phyloP scores from a whole-genome alignment of 169 alveolate species.

The Plasmodium adleri region DNA sequence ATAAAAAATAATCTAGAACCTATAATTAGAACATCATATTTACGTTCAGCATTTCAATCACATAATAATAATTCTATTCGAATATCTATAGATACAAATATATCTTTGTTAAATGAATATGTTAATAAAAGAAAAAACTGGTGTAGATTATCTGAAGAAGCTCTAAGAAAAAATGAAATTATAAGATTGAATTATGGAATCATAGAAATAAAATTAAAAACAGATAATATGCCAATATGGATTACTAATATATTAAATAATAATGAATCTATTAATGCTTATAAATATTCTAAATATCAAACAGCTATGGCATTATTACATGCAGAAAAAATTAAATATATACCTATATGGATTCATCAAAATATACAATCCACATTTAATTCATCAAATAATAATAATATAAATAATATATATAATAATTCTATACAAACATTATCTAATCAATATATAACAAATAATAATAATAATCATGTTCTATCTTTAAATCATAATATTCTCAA shows the following conservation, averaged over 20 bases:
- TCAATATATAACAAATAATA: not conserved
- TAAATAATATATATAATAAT: not conserved
- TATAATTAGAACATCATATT: slow-evolving; percentile 85
- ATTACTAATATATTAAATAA: slow-evolving; percentile 75
- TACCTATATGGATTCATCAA: slow-evolving; percentile 81
- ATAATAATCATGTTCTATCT: not conserved
- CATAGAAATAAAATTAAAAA: slow-evolving; percentile 81
- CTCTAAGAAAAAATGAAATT: slow-evolving; percentile 81
- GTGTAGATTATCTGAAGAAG: slow-evolving; percentile 87
- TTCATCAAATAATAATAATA: slow-evolving; percentile 24
- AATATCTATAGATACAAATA: slow-evolving; percentile 85
- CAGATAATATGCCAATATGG: slow-evolving; percentile 82
- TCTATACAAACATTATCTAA: not conserved
- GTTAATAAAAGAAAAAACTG: slow-evolving; percentile 79
- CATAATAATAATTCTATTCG: slow-evolving; percentile 81
- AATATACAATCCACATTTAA: slow-evolving; percentile 49
- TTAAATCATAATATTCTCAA: not conserved
- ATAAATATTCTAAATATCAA: slow-evolving; percentile 83
- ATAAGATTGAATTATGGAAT: slow-evolving; percentile 81
- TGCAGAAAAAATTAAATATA: slow-evolving; percentile 75
- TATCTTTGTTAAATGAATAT: slow-evolving; percentile 83
- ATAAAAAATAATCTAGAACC: slow-evolving; percentile 80
- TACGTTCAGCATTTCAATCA: slow-evolving; percentile 86
- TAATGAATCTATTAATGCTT: slow-evolving; percentile 80
- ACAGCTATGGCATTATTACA: slow-evolving; percentile 86